A percentile compares a stretch with the other conserved stretches of the same genome.
phyloP scores from a whole-genome alignment of 352 stramenopile species.

The Peronospora destructor region DNA sequence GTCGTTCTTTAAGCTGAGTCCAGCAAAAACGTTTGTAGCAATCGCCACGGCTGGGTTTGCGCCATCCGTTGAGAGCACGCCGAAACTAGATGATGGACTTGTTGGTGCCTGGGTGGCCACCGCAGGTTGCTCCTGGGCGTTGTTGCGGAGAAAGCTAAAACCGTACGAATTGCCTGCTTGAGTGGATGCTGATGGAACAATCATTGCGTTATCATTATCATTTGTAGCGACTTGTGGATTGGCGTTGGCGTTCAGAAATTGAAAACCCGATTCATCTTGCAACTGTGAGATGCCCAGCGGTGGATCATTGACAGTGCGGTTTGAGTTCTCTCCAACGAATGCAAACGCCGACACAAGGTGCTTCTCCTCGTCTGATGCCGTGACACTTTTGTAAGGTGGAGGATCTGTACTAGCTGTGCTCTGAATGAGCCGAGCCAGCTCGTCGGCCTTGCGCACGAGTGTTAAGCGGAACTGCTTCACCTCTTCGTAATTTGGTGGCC shows the following conservation, averaged over 20 bases:
- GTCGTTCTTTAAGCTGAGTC: constrained; percentile 38
- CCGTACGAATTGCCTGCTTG: constrained; percentile 34
- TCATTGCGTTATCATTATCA: constrained; percentile 17
- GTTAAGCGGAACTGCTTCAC: constrained; percentile 64
- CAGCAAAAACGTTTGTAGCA: constrained; percentile 45
- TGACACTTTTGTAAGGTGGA: constrained; percentile 8
- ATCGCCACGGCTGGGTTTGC: constrained; percentile 10
- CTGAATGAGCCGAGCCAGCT: constrained; percentile 60
- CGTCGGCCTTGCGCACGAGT: constrained; percentile 55
- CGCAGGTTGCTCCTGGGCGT: constrained; percentile 14
- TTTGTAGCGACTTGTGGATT: constrained; percentile 18
- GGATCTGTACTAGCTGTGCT: constrained; percentile 27
- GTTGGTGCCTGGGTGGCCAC: constrained; percentile 16
- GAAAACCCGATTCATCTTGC: constrained; percentile 32
- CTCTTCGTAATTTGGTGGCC: constrained; percentile 59
- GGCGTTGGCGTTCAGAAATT: constrained; percentile 36
- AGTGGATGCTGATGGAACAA: constrained; percentile 12
- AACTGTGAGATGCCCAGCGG: constrained; percentile 34
- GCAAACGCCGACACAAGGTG: constrained; percentile 41
- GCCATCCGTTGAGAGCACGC: constrained; percentile 23
- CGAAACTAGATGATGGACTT: constrained; percentile 36
- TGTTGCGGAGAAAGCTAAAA: constrained; percentile 39
- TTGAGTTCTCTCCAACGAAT: constrained; percentile 37
- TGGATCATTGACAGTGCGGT: constrained; percentile 23
- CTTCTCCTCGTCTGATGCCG: constrained; percentile 27